Base-by-base conservation (phyloP, 768 basidiomycete species). In the Trametes elegans region DNA sequence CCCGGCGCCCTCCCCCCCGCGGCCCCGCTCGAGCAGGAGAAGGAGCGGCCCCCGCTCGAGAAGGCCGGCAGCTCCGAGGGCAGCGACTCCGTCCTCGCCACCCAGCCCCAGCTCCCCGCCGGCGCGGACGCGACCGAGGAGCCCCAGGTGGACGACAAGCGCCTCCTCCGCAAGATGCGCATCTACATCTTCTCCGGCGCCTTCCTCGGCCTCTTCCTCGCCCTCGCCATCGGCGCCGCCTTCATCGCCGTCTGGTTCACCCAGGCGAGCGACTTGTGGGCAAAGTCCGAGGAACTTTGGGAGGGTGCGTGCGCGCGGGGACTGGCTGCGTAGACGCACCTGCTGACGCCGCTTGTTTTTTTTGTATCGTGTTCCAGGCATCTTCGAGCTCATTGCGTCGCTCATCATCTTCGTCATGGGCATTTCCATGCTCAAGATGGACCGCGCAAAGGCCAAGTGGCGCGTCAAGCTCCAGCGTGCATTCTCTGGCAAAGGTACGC, bases 161-260 rank as follows among this genome's bases (percentile, higher is more conserved):
- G 73, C 6, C 73, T 90, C 53, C 66, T 89, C 24, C 79, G 83
- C 51, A 85, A 85, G 64, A 79, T 95, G 68, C 81, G 85, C 56
- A 65, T 87, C 38, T 88, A 88, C 75, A 89, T 95, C 50, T 83
- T 92, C 67, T 63, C 81, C n/a, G 93, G 93, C 13, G 81, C 89
- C 1, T 71, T 73, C 6, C 59, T 81, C 23, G 96, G 96, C 7
- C 75, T 98, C n/a, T 68, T 88, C 55, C 73, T 93, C 40, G 87
- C 96, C 5, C 68, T 91, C 21, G 79, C 86, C 31, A 86, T 98
- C 55, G 96, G 95, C 29, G 93, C 90, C 11, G 85, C 92, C 2
- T 98, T 96, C 71, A 88, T 98, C 58, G 93, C 89, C 7, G 81
- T 97, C 36, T 98, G 93, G 88, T 98, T 96, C 73, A 98, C 93